Evolutionary conservation across 768 basidiomycete species (phyloP).

Genomic region (Tylopilus balloui): DNA sequence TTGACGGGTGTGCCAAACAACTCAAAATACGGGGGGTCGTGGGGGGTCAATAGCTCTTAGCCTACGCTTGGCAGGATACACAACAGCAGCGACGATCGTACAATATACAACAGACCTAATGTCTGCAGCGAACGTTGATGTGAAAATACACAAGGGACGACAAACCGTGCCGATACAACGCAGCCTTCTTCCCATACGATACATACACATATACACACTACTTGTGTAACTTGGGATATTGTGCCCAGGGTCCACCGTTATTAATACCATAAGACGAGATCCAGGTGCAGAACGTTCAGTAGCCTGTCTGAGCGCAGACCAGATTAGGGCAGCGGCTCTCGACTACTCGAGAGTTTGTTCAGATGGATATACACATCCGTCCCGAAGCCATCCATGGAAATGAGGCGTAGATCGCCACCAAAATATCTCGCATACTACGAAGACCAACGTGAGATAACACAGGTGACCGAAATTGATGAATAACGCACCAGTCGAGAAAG

Average conservation of each 20-base stretch:
- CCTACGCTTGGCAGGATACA: background rate
- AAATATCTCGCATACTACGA: slow-evolving; percentile 89
- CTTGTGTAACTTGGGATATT: background rate
- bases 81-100: background rate
- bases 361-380: slow-evolving; percentile 93
- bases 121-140: background rate
- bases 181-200: background rate
- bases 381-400: slow-evolving; percentile 98
- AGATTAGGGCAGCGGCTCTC: slow-evolving; percentile 20
- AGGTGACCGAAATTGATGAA: background rate
- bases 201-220: background rate
- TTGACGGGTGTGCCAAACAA: slow-evolving; percentile 12
- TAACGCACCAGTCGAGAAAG: slow-evolving; percentile 78
- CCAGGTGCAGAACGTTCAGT: background rate
- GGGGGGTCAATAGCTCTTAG: background rate
- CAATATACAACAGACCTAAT: background rate
- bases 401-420: slow-evolving; percentile 89
- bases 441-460: background rate
- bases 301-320: background rate
- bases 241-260: background rate
- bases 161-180: background rate
- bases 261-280: background rate
- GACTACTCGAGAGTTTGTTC: slow-evolving; percentile 65
- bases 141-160: background rate
- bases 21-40: slow-evolving; percentile 20